phyloP scores from a whole-genome alignment of 2,329 filamentous ascomycete genomes.

The Fusarium sp. region DNA sequence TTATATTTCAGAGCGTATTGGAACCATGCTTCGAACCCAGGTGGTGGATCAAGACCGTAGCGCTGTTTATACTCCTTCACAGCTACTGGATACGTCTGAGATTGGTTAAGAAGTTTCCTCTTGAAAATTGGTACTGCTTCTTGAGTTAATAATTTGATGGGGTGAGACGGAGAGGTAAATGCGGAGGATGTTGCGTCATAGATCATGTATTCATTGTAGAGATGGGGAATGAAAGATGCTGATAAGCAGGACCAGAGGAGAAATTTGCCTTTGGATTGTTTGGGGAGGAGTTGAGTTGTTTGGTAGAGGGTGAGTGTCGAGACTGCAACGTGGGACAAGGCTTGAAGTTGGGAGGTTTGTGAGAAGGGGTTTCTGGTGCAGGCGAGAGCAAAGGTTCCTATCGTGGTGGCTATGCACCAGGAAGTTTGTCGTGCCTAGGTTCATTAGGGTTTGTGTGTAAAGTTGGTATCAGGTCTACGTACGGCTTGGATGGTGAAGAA shows the following conservation, averaged over 20 bases:
- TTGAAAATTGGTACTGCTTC: slow-evolving; percentile 45
- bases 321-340: slow-evolving; percentile 37
- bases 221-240: slow-evolving; percentile 44
- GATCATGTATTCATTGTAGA: slow-evolving; percentile 42
- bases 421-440: slow-evolving; percentile 43
- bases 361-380: slow-evolving; percentile 41
- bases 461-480: neutral
- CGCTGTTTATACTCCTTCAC: slow-evolving; percentile 52
- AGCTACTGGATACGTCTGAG: slow-evolving; percentile 47
- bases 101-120: slow-evolving; percentile 47
- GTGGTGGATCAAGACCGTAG: slow-evolving; percentile 54
- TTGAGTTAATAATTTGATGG: slow-evolving; percentile 46
- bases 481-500: slow-evolving; percentile 47
- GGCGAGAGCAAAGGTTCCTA: slow-evolving; percentile 46
- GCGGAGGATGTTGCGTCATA: slow-evolving; percentile 10
- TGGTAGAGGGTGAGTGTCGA: slow-evolving; percentile 47
- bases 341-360: slow-evolving; percentile 39
- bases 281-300: slow-evolving; percentile 43
- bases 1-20: slow-evolving; percentile 49
- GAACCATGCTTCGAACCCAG: slow-evolving; percentile 57
- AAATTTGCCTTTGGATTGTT: slow-evolving; percentile 36
- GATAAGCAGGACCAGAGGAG: slow-evolving; percentile 45
- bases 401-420: slow-evolving; percentile 43
- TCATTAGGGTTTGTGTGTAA: neutral
- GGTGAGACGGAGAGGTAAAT: slow-evolving; percentile 41